Evolutionary conservation across 495 filamentous ascomycete species (phyloP), one percentile per base, ranked within the genome.

Genomic region (Trichoderma asperelloides): DNA sequence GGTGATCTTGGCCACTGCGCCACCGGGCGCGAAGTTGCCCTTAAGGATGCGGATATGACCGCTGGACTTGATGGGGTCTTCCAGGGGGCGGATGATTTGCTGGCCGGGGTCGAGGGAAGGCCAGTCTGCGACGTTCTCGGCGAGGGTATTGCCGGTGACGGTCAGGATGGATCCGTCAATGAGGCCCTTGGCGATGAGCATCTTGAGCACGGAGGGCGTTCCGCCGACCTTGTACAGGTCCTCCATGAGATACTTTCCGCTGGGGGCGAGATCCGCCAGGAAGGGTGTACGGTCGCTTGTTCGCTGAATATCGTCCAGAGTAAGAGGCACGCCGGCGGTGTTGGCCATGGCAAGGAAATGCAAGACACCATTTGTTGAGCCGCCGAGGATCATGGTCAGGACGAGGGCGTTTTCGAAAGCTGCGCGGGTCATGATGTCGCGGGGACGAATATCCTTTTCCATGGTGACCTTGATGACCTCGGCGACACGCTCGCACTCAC

Each of bases 1-100:
- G 0, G 95, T 98, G 75, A 98, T 98, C 80, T 98, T 98, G 68
- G 95, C 94, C 3, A 98, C 95, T 11, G 95, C 89, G 41, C 95
- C 95, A 41, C 89, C 90, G 0, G 95, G 95, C 2, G 94, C 90
- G 45, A 98, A 85, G 77, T 97, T 97, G 45, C 95, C 95, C 63
- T 84, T 84, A 12, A 98, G 84, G 63, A 98, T 90, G 73, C 95
- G 92, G 62, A 98, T 80, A 75, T 98, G 95, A 49, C 95, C 95
- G 12, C 88, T 91, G 2, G 79, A 62, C 76, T 97, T 97, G 80
- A 97, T 96, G 21, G 95, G 95, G 74, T 93, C 86, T 62, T 82
- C 77, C 13, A 97, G 77, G 0, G 90, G 87, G 2, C 91, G 88
- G 75, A 98, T 95, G 74, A 98, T 90, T 62, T 85, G 86, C 74